Conservation (phyloP, 2,329 filamentous ascomycete genomes). For the Ophiostoma piceae region DNA sequence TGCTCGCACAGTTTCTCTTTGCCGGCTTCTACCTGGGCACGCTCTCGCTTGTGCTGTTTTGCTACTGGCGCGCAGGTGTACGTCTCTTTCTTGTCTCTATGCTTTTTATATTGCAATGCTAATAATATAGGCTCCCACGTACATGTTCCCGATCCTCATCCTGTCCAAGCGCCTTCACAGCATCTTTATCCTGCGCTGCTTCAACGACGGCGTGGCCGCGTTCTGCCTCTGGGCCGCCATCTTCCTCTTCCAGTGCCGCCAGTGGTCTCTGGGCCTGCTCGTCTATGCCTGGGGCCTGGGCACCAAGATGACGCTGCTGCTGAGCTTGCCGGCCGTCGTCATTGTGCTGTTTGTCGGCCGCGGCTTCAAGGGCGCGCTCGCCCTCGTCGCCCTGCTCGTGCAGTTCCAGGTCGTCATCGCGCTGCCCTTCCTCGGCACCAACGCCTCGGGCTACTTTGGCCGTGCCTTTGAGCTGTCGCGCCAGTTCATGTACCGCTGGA, state of each 20-base stretch:
- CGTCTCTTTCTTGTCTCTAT: background rate
- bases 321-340: conserved; percentile 76
- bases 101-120: background rate
- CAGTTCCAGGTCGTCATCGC: conserved; percentile 68
- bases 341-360: conserved; percentile 68
- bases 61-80: conserved; percentile 71
- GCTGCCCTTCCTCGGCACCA: conserved; percentile 62
- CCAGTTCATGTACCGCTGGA: conserved; percentile 95
- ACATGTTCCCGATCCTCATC: conserved; percentile 78
- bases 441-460: conserved; percentile 66
- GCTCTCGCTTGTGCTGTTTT: conserved; percentile 70
- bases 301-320: conserved; percentile 90
- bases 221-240: conserved; percentile 81
- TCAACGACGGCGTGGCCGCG: conserved; percentile 90
- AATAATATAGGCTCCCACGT: conserved; percentile 64
- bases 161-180: conserved; percentile 90
- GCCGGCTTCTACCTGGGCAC: conserved; percentile 71
- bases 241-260: conserved; percentile 65
- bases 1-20: conserved; percentile 79
- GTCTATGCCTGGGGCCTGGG: conserved; percentile 74
- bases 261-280: conserved; percentile 68
- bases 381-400: conserved; percentile 64
- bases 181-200: conserved; percentile 84
- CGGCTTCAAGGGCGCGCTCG: conserved; percentile 61
- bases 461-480: conserved; percentile 87